Conservation (phyloP, 495 filamentous ascomycete genomes). For the Penicilliopsis zonata region DNA sequence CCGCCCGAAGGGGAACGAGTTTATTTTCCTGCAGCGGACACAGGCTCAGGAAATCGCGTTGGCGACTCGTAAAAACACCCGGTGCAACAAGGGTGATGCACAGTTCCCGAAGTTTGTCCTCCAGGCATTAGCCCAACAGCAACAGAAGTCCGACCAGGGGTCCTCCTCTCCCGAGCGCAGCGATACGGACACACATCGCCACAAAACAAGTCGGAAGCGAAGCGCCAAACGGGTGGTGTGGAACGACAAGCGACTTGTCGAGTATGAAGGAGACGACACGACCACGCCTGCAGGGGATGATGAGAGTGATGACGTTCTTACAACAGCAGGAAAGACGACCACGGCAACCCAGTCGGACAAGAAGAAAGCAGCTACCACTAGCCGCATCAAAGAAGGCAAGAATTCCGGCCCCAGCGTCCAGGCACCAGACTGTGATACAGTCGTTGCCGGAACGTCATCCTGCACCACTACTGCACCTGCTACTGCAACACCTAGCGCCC, state of each 20-base stretch:
- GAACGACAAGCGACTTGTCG: slow-evolving; percentile 30
- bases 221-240: slow-evolving; percentile 24
- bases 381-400: slow-evolving; percentile 16
- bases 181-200: background rate
- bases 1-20: slow-evolving; percentile 41
- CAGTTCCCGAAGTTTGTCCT: slow-evolving; percentile 34
- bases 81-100: slow-evolving; percentile 43
- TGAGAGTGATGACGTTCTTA: slow-evolving; percentile 6
- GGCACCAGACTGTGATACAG: slow-evolving; percentile 3
- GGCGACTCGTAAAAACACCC: slow-evolving; percentile 42
- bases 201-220: background rate
- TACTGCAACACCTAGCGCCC: slow-evolving; percentile 20
- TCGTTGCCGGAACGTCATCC: slow-evolving; percentile 6
- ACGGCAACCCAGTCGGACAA: slow-evolving; percentile 10
- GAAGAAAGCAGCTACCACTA: slow-evolving; percentile 11
- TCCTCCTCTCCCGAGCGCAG: background rate
- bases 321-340: slow-evolving; percentile 2
- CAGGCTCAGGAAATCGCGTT: slow-evolving; percentile 47
- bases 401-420: slow-evolving; percentile 3
- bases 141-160: slow-evolving; percentile 2
- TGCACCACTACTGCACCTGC: slow-evolving; percentile 13
- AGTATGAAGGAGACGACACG: slow-evolving; percentile 18
- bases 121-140: slow-evolving; percentile 24
- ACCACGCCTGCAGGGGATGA: slow-evolving; percentile 7
- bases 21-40: slow-evolving; percentile 41